Percentiles rank a stretch among this genome's conserved stretches.
Evolutionary conservation across 2,329 filamentous ascomycete species (phyloP).

Genomic region (Aspergillus caelatus): DNA sequence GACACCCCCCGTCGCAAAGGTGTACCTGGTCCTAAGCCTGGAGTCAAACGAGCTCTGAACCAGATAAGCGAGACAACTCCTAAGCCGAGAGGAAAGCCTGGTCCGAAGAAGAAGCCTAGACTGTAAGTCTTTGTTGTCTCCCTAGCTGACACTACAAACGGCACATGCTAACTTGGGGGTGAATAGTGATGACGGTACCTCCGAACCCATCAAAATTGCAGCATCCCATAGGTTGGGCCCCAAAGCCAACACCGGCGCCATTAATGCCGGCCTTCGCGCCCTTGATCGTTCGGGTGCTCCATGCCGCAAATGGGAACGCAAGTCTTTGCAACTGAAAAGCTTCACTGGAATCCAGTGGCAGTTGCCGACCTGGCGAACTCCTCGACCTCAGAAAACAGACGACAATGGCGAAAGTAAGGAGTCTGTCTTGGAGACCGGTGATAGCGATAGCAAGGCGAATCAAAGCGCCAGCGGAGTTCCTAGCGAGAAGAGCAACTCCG

Average conservation of each 20-base stretch:
- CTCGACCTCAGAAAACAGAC: constrained; percentile 43
- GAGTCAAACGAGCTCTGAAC: constrained; percentile 60
- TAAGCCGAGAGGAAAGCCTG: constrained; percentile 83
- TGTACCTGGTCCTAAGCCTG: constrained; percentile 68
- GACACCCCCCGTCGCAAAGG: constrained; percentile 73
- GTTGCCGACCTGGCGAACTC: constrained; percentile 77
- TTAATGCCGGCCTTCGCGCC: constrained; percentile 92
- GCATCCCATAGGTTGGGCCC: constrained; percentile 81
- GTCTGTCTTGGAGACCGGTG: constrained; percentile 57
- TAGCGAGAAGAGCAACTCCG: constrained; percentile 63
- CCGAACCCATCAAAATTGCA: constrained; percentile 43
- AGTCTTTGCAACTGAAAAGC: constrained; percentile 81
- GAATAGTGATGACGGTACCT: constrained; percentile 53
- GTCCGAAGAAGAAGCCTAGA: constrained; percentile 94
- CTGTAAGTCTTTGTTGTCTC: constrained; percentile 65
- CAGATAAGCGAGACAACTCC: constrained; percentile 61
- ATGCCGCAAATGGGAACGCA: constrained; percentile 87
- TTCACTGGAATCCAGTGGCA: constrained; percentile 88
- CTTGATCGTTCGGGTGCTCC: constrained; percentile 91
- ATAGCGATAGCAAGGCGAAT: constrained; percentile 60
- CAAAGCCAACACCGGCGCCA: constrained; percentile 94
- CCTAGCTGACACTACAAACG: background rate
- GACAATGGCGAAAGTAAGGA: constrained; percentile 64
- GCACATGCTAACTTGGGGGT: constrained; percentile 4
- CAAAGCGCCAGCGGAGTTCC: constrained; percentile 58